phyloP scores from a whole-genome alignment of 192 early-diverging fungal species.

The Umbelopsis sp. region DNA sequence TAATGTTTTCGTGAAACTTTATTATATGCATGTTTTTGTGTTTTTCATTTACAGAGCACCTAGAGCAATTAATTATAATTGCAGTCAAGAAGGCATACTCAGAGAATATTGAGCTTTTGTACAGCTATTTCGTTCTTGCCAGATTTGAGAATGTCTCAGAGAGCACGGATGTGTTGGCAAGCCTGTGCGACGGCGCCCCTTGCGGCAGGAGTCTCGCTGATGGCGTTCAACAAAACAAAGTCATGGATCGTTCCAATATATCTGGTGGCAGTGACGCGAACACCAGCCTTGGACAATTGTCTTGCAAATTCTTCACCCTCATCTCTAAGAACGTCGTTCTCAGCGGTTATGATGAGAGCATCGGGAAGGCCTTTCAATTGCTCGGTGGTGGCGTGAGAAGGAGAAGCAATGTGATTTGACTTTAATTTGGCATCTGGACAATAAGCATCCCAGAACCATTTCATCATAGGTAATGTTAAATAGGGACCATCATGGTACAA shows the following conservation, averaged over 20 bases:
- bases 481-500: background rate
- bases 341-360: conserved; percentile 25
- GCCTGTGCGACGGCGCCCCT: background rate
- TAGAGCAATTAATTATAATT: no score
- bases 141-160: background rate
- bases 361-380: conserved; percentile 17
- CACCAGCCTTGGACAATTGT: conserved; percentile 13
- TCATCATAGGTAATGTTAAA: background rate
- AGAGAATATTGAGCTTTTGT: no score
- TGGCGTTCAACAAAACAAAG: conserved; percentile 6
- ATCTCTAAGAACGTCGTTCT: conserved; percentile 24
- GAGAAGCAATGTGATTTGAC: background rate
- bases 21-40: no score
- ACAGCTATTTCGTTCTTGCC: background rate
- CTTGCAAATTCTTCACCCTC: conserved; percentile 23
- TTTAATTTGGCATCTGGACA: background rate
- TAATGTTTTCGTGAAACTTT: no score
- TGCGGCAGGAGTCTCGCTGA: background rate
- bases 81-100: no score
- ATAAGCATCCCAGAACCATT: conserved; percentile 25
- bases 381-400: conserved; percentile 5
- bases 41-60: no score
- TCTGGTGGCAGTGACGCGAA: conserved; percentile 27
- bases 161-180: background rate
- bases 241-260: conserved; percentile 22